Conservation (phyloP, 352 stramenopile species). For the Globisporangium uncinulatum region DNA sequence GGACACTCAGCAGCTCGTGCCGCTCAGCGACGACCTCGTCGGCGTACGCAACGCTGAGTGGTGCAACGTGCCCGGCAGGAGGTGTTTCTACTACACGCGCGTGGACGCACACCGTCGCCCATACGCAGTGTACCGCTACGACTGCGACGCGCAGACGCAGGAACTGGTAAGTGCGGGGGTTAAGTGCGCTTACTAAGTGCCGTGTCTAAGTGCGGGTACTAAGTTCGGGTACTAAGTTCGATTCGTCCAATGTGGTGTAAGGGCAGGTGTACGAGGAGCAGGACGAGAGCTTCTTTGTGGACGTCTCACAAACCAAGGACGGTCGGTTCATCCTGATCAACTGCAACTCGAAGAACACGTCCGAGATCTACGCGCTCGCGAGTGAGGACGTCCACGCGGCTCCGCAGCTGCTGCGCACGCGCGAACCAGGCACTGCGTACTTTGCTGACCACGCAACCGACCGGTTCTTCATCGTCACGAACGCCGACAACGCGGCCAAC, state of each 20-base stretch:
- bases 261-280: conserved; percentile 68
- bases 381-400: conserved; percentile 15
- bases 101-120: conserved; percentile 59
- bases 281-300: conserved; percentile 76
- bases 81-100: conserved; percentile 75
- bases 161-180: conserved; percentile 30
- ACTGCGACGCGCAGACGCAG: conserved; percentile 32
- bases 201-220: no score
- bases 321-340: conserved; percentile 76
- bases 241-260: no score
- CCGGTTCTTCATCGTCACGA: conserved; percentile 80
- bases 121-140: conserved; percentile 59
- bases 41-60: conserved; percentile 76
- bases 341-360: conserved; percentile 84
- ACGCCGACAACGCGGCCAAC: conserved; percentile 60
- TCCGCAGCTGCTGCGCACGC: conserved; percentile 40
- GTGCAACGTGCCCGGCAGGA: conserved; percentile 16
- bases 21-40: conserved; percentile 23
- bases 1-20: conserved; percentile 19
- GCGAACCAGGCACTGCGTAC: conserved; percentile 65
- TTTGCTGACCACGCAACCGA: conserved; percentile 76
- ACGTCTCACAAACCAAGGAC: conserved; percentile 84
- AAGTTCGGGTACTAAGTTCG: no score
- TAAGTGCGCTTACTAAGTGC: no score
- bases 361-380: conserved; percentile 69